Evolutionary conservation across 2,329 filamentous ascomycete species (phyloP).

Genomic region (Paramyrothecium roridum): DNA sequence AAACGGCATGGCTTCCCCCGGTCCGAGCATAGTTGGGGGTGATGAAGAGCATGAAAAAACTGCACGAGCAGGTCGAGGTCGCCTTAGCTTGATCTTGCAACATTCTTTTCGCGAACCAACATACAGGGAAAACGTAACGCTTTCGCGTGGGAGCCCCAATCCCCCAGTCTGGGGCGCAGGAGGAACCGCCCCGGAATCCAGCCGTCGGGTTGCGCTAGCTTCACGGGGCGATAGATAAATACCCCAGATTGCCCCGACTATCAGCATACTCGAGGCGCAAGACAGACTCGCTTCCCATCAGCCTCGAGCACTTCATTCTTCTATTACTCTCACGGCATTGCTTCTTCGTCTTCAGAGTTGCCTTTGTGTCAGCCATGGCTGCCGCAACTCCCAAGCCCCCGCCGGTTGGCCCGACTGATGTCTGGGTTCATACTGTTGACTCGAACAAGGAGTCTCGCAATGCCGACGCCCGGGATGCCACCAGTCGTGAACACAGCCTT

Average conservation of each 20-base stretch:
- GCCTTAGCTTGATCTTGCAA: background rate
- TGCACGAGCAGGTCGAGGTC: background rate
- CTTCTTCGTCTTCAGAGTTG: background rate
- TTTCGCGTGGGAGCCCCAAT: background rate
- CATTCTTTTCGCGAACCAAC: background rate
- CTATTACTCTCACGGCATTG: background rate
- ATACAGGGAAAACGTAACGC: background rate
- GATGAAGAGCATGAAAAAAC: background rate
- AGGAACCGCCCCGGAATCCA: too few species aligned
- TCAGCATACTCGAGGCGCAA: background rate
- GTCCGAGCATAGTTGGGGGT: background rate
- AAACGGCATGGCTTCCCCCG: background rate
- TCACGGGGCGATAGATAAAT: background rate
- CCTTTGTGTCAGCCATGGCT: background rate
- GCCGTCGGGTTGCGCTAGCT: background rate
- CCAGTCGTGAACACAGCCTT: constrained; percentile 34
- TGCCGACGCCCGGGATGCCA: constrained; percentile 31
- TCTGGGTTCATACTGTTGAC: constrained; percentile 4
- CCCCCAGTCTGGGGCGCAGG: background rate
- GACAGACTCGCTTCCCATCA: background rate
- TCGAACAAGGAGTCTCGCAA: background rate
- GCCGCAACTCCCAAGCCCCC: background rate
- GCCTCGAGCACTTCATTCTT: background rate
- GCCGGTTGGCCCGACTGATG: background rate
- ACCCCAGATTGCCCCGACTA: background rate